A percentile compares a stretch with the other conserved stretches of the same genome.
Conservation (phyloP, 805 yeast species). For the Saccharomyces eubayanus region DNA sequence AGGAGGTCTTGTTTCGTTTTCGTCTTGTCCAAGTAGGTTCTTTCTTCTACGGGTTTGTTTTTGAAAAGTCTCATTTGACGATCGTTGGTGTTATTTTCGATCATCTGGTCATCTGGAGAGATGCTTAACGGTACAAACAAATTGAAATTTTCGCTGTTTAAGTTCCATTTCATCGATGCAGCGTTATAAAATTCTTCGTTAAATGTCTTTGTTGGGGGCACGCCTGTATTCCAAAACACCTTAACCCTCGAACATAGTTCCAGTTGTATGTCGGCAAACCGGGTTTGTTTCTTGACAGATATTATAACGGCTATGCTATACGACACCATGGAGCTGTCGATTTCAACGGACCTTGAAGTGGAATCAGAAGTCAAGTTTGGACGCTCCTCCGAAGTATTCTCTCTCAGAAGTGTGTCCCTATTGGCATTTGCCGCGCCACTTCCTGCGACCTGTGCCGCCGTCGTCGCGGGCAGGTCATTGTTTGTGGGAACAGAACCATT, state of each 20-base stretch:
- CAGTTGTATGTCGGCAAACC: constrained; percentile 33
- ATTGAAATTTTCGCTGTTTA: constrained; percentile 36
- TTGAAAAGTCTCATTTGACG: constrained; percentile 7
- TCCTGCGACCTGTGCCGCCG: neutral
- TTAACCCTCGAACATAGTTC: constrained; percentile 38
- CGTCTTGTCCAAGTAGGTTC: constrained; percentile 9
- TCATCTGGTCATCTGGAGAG: constrained; percentile 9
- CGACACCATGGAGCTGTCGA: constrained; percentile 31
- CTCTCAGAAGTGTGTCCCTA: neutral
- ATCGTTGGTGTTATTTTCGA: constrained; percentile 3
- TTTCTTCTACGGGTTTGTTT: constrained; percentile 3
- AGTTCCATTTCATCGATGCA: constrained; percentile 42
- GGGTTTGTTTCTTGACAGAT: constrained; percentile 36
- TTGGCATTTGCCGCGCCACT: neutral
- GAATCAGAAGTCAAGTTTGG: neutral
- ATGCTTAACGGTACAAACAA: constrained; percentile 30
- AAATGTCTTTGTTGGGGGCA: constrained; percentile 39
- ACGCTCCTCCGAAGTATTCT: neutral
- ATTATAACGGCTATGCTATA: constrained; percentile 47
- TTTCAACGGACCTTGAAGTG: neutral
- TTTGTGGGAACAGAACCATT: neutral
- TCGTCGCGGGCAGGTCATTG: neutral
- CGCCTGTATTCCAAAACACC: constrained; percentile 47
- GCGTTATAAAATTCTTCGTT: constrained; percentile 41
- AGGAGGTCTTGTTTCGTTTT: constrained; percentile 5